Evolutionary conservation across 495 filamentous ascomycete genomes (phyloP).

Genomic region (Tuber indicum): DNA sequence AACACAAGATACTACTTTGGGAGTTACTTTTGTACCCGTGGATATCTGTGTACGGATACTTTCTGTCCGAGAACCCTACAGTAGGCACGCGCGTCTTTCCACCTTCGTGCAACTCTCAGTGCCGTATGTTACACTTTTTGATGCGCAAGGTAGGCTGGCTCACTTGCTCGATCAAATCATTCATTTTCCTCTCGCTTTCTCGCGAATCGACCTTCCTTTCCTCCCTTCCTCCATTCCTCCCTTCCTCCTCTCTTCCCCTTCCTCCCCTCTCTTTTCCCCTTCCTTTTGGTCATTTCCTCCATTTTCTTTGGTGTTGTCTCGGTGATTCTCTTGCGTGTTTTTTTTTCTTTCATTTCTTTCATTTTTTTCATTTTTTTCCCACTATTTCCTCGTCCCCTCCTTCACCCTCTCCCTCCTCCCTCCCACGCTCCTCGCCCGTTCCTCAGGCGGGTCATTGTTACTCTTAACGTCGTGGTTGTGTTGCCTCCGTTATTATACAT

Average conservation of each 20-base stretch:
- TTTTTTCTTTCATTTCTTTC: neutral
- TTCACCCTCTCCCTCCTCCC: slow-evolving; percentile 7
- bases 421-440: slow-evolving; percentile 1
- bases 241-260: neutral
- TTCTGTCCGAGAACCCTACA: slow-evolving; percentile 15
- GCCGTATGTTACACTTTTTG: slow-evolving; percentile 4
- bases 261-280: slow-evolving; percentile 15
- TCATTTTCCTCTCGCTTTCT: neutral
- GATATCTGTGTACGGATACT: slow-evolving; percentile 7
- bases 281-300: slow-evolving; percentile 17
- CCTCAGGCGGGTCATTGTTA: neutral
- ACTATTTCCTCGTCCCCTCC: neutral
- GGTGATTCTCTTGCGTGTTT: slow-evolving; percentile 14
- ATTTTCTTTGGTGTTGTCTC: slow-evolving; percentile 27
- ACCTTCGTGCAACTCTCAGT: slow-evolving; percentile 23
- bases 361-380: neutral
- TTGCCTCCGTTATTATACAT: neutral
- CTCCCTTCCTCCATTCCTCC: neutral
- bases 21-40: neutral
- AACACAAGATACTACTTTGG: neutral
- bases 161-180: neutral
- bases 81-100: slow-evolving; percentile 23
- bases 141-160: slow-evolving; percentile 18
- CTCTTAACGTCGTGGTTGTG: neutral
- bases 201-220: neutral